Percentiles rank a stretch among this genome's conserved stretches.
phyloP scores from a whole-genome alignment of 176 grass and related monocot genomes.

The Microstegium vimineum region DNA sequence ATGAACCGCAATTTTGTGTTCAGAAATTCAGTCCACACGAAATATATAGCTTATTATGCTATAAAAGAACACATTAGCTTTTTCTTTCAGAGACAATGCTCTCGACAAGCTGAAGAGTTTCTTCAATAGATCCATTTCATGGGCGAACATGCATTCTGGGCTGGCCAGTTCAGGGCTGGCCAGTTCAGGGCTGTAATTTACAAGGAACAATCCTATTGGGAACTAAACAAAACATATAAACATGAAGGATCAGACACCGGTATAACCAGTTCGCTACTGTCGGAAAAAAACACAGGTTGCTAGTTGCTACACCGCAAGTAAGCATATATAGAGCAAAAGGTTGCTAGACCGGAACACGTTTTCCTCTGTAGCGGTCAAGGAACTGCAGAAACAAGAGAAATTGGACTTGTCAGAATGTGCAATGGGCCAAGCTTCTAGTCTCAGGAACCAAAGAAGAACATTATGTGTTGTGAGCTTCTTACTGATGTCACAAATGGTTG shows the following conservation, averaged over 20 bases:
- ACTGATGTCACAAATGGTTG: constrained; percentile 90
- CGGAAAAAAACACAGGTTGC: neutral
- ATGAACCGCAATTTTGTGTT: neutral
- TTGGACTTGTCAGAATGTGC: neutral
- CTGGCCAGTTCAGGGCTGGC: neutral
- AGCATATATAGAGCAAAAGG: neutral
- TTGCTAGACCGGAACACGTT: constrained; percentile 78
- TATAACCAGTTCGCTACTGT: constrained; percentile 23
- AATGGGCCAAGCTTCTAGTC: neutral
- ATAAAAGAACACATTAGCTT: neutral
- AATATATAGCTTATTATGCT: neutral
- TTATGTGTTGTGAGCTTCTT: constrained; percentile 11
- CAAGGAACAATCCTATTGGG: constrained; percentile 24
- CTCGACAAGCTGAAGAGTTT: neutral
- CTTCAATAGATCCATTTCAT: constrained; percentile 5
- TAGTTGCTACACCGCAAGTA: constrained; percentile 17
- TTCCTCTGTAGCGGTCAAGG: constrained; percentile 81
- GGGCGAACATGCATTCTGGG: constrained; percentile 1
- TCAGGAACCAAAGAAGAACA: neutral
- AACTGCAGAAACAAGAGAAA: constrained; percentile 53
- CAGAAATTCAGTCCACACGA: neutral
- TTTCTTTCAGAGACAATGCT: constrained; percentile 3
- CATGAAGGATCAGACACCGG: neutral
- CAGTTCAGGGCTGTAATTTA: constrained; percentile 27
- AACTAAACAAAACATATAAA: constrained; percentile 15